Evolutionary conservation across 805 yeast species (phyloP).

Genomic region (Saccharomycopsis sp.): DNA sequence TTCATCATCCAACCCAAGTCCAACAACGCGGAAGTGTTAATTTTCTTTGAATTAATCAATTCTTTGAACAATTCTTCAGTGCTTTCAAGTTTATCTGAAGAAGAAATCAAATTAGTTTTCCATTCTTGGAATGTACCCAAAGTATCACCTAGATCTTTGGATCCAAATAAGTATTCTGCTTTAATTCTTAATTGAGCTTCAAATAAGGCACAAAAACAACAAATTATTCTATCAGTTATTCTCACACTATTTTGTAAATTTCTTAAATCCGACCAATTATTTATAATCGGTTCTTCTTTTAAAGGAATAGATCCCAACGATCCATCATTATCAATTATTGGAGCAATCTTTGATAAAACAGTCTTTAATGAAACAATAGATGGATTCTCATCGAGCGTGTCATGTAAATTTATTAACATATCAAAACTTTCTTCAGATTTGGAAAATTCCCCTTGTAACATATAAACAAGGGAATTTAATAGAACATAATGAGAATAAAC

Average conservation of each 20-base stretch:
- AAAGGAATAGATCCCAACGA: slow-evolving; percentile 7
- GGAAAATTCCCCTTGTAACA: slow-evolving; percentile 21
- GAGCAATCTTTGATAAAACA: slow-evolving; percentile 19
- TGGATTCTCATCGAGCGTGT: background rate
- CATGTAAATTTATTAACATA: slow-evolving; percentile 1
- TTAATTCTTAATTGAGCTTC: too few relatives aligned
- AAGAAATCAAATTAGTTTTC: too few relatives aligned
- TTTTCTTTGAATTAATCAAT: too few relatives aligned
- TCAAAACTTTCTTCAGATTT: slow-evolving; percentile 9
- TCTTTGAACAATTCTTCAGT: too few relatives aligned
- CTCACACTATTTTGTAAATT: slow-evolving; percentile 21
- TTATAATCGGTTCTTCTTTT: slow-evolving; percentile 3
- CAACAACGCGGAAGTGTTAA: too few relatives aligned
- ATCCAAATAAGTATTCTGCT: too few relatives aligned
- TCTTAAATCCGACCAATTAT: slow-evolving; percentile 20
- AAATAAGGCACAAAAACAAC: slow-evolving; percentile 26
- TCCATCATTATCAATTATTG: slow-evolving; percentile 20
- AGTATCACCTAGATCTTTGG: too few relatives aligned
- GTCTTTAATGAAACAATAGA: slow-evolving; percentile 7
- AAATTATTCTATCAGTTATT: slow-evolving; percentile 28
- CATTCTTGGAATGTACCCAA: too few relatives aligned
- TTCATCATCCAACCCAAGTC: slow-evolving; percentile 23
- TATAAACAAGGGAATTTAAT: slow-evolving; percentile 19
- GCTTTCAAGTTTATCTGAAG: too few relatives aligned
- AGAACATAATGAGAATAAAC: slow-evolving; percentile 15